Percentiles rank a stretch among this genome's conserved stretches.
phyloP scores from a whole-genome alignment of 2,329 filamentous ascomycete genomes.

The Monilinia aucupariae region DNA sequence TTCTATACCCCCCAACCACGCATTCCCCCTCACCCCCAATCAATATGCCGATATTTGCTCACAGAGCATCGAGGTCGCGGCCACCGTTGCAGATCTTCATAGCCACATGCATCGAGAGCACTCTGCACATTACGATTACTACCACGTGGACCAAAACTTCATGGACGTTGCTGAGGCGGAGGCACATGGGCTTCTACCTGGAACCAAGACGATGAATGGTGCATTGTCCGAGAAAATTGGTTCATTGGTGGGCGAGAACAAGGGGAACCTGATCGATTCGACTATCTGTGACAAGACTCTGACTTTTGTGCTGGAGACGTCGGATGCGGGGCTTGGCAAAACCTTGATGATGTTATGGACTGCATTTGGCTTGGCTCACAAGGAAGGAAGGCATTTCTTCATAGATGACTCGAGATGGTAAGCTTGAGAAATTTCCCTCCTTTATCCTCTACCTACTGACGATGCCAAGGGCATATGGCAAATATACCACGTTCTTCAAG shows the following conservation, averaged over 20 bases:
- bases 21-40: conserved; percentile 60
- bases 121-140: conserved; percentile 47
- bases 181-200: conserved; percentile 52
- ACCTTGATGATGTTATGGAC: conserved; percentile 77
- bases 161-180: conserved; percentile 72
- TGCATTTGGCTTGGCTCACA: conserved; percentile 71
- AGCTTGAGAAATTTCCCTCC: conserved; percentile 16
- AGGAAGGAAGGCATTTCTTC: conserved; percentile 73
- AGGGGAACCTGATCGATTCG: conserved; percentile 41
- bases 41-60: conserved; percentile 67
- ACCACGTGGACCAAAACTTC: conserved; percentile 61
- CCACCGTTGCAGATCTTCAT: conserved; percentile 49
- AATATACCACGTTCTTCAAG: conserved; percentile 67
- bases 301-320: conserved; percentile 71
- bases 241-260: conserved; percentile 46
- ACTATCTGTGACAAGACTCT: conserved; percentile 63
- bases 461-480: conserved; percentile 60
- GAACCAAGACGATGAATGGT: conserved; percentile 35
- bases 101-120: conserved; percentile 41
- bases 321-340: conserved; percentile 70
- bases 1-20: conserved; percentile 61
- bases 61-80: conserved; percentile 60
- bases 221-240: conserved; percentile 31
- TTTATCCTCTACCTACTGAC: conserved; percentile 19
- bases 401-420: conserved; percentile 75